Conservation (phyloP, 2,329 filamentous ascomycete genomes). For the Thielaviopsis populi region DNA sequence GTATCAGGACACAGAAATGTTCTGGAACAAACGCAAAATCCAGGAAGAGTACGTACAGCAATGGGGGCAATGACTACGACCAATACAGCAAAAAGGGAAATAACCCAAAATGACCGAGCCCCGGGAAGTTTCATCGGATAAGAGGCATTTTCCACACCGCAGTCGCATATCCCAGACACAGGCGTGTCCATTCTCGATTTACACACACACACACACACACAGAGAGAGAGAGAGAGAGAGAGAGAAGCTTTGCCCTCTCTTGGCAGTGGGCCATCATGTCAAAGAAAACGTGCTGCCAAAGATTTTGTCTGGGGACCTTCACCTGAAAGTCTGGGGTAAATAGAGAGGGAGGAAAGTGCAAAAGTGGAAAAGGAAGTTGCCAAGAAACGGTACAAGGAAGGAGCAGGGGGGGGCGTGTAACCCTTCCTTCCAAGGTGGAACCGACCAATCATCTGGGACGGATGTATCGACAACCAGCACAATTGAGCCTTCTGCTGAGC, state of each 20-base stretch:
- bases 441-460: not conserved
- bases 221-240: not conserved
- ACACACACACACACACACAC: not conserved
- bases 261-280: not conserved
- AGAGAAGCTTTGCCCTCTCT: not conserved
- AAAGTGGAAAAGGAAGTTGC: constrained; percentile 1
- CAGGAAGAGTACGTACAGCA: not conserved
- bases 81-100: not conserved
- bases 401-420: constrained; percentile 5
- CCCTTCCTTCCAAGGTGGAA: not conserved
- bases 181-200: not conserved
- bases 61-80: not conserved
- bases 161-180: no score
- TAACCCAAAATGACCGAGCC: not conserved
- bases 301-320: not conserved
- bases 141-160: no score
- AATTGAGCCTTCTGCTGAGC: not conserved
- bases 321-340: constrained; percentile 1
- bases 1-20: not conserved
- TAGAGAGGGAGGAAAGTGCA: not conserved
- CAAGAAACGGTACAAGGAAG: constrained; percentile 8
- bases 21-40: constrained; percentile 2
- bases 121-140: not conserved
- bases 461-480: not conserved
- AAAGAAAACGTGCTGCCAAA: not conserved